A percentile compares a stretch with the other conserved stretches of the same genome.
Evolutionary conservation across 2,329 filamentous ascomycete genomes (phyloP).

Genomic region (Fusarium bactridioides): DNA sequence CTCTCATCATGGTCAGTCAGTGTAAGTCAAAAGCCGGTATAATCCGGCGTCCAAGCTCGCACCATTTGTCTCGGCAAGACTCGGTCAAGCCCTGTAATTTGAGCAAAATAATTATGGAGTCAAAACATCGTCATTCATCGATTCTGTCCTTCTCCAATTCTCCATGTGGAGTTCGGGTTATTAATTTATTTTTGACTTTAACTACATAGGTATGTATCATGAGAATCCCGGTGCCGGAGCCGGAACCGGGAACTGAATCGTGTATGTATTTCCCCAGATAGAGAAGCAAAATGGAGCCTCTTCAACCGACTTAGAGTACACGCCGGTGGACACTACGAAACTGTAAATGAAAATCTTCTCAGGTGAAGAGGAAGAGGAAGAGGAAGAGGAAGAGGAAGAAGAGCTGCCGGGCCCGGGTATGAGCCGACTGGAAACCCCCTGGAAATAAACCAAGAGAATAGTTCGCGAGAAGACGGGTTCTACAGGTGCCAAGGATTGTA

Average conservation of each 20-base stretch:
- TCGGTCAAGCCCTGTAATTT: neutral
- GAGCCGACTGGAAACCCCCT: conserved; percentile 8
- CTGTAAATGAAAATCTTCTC: neutral
- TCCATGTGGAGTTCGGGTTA: neutral
- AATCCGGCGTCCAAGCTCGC: neutral
- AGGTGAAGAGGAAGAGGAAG: neutral
- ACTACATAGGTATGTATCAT: too few relatives aligned
- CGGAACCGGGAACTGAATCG: conserved; percentile 21
- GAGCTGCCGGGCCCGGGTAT: conserved; percentile 29
- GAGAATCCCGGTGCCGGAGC: conserved; percentile 23
- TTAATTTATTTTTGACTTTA: neutral
- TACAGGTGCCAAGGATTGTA: neutral
- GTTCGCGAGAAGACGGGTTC: neutral
- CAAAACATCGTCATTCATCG: neutral
- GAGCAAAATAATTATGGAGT: neutral
- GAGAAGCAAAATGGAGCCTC: conserved; percentile 22
- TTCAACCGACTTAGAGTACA: neutral
- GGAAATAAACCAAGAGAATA: neutral
- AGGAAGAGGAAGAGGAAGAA: neutral
- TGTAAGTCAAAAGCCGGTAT: neutral
- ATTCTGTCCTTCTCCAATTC: conserved; percentile 4
- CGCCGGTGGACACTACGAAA: neutral
- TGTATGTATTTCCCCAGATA: conserved; percentile 32
- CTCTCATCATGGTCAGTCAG: neutral
- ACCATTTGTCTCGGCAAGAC: conserved; percentile 17